Conservation (phyloP, 2,329 filamentous ascomycete genomes). For the Grosmannia huntii region DNA sequence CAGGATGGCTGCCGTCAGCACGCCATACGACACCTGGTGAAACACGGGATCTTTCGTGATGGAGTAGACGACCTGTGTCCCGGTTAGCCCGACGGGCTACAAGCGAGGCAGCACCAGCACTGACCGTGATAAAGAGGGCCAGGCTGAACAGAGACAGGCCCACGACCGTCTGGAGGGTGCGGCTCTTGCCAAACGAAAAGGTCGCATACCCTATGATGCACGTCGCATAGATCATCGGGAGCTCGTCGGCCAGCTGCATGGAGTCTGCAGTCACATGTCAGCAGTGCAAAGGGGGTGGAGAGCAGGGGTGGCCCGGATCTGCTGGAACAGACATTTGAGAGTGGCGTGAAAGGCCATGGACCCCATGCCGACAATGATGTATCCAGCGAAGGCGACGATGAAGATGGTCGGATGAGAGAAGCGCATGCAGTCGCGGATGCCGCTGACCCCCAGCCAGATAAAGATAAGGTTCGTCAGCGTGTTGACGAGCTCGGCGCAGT, state of each 20-base stretch:
- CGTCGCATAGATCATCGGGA: conserved; percentile 48
- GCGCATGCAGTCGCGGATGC: conserved; percentile 58
- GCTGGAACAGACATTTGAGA: conserved; percentile 33
- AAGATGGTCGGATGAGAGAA: conserved; percentile 68
- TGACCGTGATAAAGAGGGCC: conserved; percentile 54
- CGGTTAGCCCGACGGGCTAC: neutral
- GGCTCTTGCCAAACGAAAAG: conserved; percentile 55
- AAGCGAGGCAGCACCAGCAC: neutral
- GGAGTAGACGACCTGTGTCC: conserved; percentile 42
- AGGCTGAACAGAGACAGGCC: conserved; percentile 42
- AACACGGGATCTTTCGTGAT: conserved; percentile 71
- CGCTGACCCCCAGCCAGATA: conserved; percentile 62
- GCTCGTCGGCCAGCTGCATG: conserved; percentile 48
- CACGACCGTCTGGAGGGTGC: conserved; percentile 29
- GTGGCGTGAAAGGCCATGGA: conserved; percentile 45
- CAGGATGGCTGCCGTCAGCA: conserved; percentile 58
- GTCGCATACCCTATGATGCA: conserved; percentile 50
- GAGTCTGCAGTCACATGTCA: conserved; percentile 26
- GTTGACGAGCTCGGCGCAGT: conserved; percentile 30
- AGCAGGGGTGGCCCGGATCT: neutral
- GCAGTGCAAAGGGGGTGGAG: neutral
- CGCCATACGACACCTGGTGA: conserved; percentile 67
- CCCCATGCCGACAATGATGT: conserved; percentile 39
- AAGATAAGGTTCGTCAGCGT: conserved; percentile 75
- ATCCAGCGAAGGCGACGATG: conserved; percentile 45